Conservation (phyloP, 306 rosid species). For the Carpinus fangiana region DNA sequence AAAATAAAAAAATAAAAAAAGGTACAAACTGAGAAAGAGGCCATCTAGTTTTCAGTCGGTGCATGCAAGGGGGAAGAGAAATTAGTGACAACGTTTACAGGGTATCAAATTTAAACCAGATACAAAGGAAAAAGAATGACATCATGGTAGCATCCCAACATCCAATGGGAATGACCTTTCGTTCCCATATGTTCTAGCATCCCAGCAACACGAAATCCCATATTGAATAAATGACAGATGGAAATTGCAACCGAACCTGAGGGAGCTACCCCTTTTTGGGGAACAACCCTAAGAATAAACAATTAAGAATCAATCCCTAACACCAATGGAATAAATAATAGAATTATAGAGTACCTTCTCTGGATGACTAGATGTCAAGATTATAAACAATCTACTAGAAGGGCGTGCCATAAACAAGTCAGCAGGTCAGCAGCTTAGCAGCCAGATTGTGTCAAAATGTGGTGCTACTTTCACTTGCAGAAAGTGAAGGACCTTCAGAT, state of each 20-base stretch:
- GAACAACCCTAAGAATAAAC: conserved; percentile 67
- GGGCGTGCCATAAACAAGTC: conserved; percentile 50
- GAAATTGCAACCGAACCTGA: conserved; percentile 41
- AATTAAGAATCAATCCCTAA: conserved; percentile 47
- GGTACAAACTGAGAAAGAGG: conserved; percentile 18
- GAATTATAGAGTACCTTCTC: conserved; percentile 48
- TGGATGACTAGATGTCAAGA: conserved; percentile 61
- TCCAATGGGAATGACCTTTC: conserved; percentile 52
- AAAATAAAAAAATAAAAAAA: conserved; percentile 2
- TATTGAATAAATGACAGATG: conserved; percentile 34
- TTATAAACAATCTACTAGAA: conserved; percentile 65
- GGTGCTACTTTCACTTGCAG: conserved; percentile 90
- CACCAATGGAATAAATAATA: conserved; percentile 44
- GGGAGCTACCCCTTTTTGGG: conserved; percentile 52
- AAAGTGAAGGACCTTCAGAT: conserved; percentile 78
- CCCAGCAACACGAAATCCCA: conserved; percentile 45
- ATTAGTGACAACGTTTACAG: conserved; percentile 45
- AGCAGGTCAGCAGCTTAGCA: conserved; percentile 60
- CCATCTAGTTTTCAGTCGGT: conserved; percentile 33
- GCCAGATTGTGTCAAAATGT: conserved; percentile 59
- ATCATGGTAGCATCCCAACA: conserved; percentile 37
- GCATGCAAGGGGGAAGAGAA: conserved; percentile 42
- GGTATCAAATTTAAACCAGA: conserved; percentile 41
- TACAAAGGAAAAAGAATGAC: conserved; percentile 40
- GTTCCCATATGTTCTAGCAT: conserved; percentile 45